Percentiles rank a stretch among this genome's conserved stretches.
Conservation (phyloP, 169 alveolate species). For the Cryptosporidium ubiquitum region DNA sequence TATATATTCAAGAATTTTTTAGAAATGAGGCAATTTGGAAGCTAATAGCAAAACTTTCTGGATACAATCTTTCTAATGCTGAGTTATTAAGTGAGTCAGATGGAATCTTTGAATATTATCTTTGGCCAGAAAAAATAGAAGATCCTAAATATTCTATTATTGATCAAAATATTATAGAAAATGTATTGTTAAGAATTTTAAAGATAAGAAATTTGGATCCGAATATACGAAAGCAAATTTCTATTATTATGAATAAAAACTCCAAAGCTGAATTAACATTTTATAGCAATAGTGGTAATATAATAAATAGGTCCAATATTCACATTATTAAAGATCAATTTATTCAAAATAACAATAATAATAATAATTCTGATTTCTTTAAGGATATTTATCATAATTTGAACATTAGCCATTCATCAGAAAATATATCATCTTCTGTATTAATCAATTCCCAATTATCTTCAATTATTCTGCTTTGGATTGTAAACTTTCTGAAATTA, state of each 20-base stretch:
- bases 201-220: slow-evolving; percentile 1
- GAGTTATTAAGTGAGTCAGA: slow-evolving; percentile 30
- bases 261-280: slow-evolving; percentile 34
- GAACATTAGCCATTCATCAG: background rate
- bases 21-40: slow-evolving; percentile 52
- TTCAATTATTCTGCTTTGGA: slow-evolving; percentile 31
- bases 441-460: background rate
- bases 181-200: background rate
- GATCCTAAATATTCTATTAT: slow-evolving; percentile 33
- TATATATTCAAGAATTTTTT: slow-evolving; percentile 43
- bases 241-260: slow-evolving; percentile 13
- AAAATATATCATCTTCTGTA: background rate
- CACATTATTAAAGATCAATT: background rate
- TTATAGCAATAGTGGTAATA: slow-evolving; percentile 29
- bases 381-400: background rate
- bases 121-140: slow-evolving; percentile 64
- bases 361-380: background rate
- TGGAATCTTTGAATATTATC: slow-evolving; percentile 22
- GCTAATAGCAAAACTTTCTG: slow-evolving; percentile 40
- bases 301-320: slow-evolving; percentile 23
- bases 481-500: background rate
- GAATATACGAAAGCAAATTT: slow-evolving; percentile 12
- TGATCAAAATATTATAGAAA: background rate
- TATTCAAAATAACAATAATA: background rate
- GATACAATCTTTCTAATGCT: slow-evolving; percentile 62